Percentiles rank a stretch among this genome's conserved stretches.
Conservation (phyloP, 495 filamentous ascomycete species). For the Amphirosellinia nigrospora region DNA sequence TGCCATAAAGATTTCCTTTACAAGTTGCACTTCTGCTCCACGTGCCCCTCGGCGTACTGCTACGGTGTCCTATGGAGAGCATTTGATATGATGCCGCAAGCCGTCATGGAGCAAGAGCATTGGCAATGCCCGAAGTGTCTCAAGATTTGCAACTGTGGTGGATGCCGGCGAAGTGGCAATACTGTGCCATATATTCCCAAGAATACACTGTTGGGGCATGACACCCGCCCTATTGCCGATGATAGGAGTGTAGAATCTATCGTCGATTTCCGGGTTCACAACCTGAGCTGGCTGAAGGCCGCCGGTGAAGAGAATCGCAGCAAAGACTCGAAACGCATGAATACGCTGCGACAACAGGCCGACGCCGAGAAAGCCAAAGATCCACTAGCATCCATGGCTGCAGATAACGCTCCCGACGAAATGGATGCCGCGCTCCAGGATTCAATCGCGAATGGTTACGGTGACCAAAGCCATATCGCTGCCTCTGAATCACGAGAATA, state of each 20-base stretch:
- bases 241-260: conserved; percentile 84
- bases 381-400: conserved; percentile 32
- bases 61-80: conserved; percentile 88
- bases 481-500: conserved; percentile 13
- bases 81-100: conserved; percentile 83
- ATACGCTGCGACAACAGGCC: conserved; percentile 56
- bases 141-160: conserved; percentile 81
- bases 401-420: conserved; percentile 41
- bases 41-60: conserved; percentile 77
- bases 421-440: conserved; percentile 43
- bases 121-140: conserved; percentile 91
- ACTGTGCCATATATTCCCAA: conserved; percentile 76
- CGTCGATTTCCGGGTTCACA: conserved; percentile 84
- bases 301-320: conserved; percentile 57
- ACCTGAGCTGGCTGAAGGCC: conserved; percentile 73
- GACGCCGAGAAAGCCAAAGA: conserved; percentile 60
- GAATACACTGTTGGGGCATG: conserved; percentile 83
- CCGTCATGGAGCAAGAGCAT: conserved; percentile 73
- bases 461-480: conserved; percentile 40
- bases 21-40: conserved; percentile 79
- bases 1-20: conserved; percentile 73
- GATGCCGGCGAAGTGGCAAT: conserved; percentile 62
- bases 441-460: conserved; percentile 42
- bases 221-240: conserved; percentile 87
- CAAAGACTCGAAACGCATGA: conserved; percentile 57